Conservation (phyloP, 148 eudicot species). For the Vaccinium vitisidaea region DNA sequence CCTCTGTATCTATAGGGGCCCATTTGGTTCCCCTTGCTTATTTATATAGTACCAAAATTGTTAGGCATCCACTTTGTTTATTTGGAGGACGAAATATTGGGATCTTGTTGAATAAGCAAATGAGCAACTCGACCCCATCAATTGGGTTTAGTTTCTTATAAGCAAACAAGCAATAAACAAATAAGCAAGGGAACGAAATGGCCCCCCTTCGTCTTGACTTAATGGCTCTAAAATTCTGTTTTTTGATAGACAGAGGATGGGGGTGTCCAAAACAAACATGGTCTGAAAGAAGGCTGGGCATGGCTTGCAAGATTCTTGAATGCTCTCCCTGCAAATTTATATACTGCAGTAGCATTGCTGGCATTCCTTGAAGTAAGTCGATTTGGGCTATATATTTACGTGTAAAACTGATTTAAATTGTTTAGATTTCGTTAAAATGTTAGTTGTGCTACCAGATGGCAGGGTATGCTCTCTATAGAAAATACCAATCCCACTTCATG, state of each 20-base stretch:
- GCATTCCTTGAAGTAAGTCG: conserved; percentile 78
- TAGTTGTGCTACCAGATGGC: conserved; percentile 55
- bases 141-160: too few species aligned
- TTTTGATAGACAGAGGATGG: conserved; percentile 65
- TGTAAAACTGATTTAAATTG: not conserved
- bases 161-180: not conserved
- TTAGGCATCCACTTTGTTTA: not conserved
- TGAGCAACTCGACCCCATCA: not conserved
- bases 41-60: not conserved
- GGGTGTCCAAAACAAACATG: conserved; percentile 57
- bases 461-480: conserved; percentile 67
- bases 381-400: not conserved
- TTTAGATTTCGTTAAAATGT: not conserved
- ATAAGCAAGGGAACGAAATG: not conserved
- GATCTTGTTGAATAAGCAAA: not conserved
- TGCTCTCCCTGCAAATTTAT: conserved; percentile 63
- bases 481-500: conserved; percentile 66
- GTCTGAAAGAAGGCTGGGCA: conserved; percentile 80
- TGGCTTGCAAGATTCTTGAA: conserved; percentile 93
- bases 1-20: not conserved
- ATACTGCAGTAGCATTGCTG: conserved; percentile 68
- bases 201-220: not conserved
- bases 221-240: not conserved
- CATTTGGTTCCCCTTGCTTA: not conserved
- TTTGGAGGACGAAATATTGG: not conserved